A percentile compares a stretch with the other conserved stretches of the same genome.
Evolutionary conservation across 345 rosid species (phyloP).

Genomic region (Eucalyptus pauciflora): DNA sequence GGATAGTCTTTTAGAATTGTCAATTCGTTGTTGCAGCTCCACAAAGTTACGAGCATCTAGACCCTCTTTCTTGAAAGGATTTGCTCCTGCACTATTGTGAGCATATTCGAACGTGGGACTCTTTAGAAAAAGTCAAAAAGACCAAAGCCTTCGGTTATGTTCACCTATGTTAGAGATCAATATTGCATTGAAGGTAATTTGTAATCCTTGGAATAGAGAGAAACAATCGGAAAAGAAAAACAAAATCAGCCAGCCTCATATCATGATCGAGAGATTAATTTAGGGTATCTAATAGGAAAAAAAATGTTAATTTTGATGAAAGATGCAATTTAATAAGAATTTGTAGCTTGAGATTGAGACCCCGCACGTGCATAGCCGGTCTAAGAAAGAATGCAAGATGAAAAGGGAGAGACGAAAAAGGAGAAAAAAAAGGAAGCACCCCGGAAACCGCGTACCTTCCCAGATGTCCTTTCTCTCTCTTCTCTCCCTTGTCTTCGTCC

Average conservation of each 20-base stretch:
- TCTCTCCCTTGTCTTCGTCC: neutral
- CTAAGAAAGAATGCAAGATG: neutral
- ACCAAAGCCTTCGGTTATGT: neutral
- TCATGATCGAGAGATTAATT: neutral
- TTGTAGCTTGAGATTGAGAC: no score
- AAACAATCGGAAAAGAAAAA: neutral
- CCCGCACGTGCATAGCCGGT: no score
- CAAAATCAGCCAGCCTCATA: no score
- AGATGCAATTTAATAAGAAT: neutral
- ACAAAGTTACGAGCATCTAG: neutral
- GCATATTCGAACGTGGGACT: neutral
- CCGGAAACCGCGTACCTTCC: neutral
- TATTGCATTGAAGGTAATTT: neutral
- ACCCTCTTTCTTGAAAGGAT: neutral
- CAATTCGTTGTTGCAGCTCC: neutral
- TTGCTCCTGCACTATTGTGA: neutral
- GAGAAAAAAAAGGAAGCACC: neutral
- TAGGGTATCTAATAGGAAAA: neutral
- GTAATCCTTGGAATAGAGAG: neutral
- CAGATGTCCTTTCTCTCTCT: no score
- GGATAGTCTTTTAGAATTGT: neutral
- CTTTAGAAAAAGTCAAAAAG: neutral
- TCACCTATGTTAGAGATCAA: neutral
- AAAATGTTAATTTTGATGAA: neutral
- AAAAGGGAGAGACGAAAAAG: neutral